A percentile compares a stretch with the other conserved stretches of the same genome.
These are phyloP conservation scores for Penicillium odoratum DNA, from an alignment of 495 filamentous ascomycete genomes.

Conservation along the genomic window DNA sequence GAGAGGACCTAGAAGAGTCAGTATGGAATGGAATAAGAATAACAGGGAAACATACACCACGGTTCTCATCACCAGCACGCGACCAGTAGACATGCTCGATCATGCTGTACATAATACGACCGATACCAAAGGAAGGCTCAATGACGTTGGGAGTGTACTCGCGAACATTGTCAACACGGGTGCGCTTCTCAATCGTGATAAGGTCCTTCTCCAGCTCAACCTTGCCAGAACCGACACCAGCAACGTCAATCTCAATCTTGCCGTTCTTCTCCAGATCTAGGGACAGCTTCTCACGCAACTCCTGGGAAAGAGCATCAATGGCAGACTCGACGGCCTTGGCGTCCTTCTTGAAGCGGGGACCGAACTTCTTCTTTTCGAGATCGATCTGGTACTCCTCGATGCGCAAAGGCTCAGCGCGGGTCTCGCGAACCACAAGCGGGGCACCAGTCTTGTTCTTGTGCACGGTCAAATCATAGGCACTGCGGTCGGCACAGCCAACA, in stretches of 20 bases:
- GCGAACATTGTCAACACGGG: constrained; percentile 64
- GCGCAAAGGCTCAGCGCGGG: constrained; percentile 62
- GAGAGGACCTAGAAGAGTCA: constrained; percentile 56
- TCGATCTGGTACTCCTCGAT: constrained; percentile 75
- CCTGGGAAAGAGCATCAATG: constrained; percentile 65
- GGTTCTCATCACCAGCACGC: constrained; percentile 60
- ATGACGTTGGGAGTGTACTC: constrained; percentile 85
- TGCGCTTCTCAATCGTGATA: constrained; percentile 69
- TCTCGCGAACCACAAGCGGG: constrained; percentile 69
- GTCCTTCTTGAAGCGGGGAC: constrained; percentile 79
- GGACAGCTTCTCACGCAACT: constrained; percentile 67
- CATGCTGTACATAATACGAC: constrained; percentile 73
- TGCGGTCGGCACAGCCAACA: constrained; percentile 81
- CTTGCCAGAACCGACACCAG: constrained; percentile 60
- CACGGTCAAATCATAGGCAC: constrained; percentile 75
- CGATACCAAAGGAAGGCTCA: constrained; percentile 84
- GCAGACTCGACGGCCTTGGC: constrained; percentile 71
- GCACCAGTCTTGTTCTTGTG: constrained; percentile 80
- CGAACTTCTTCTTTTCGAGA: constrained; percentile 82
- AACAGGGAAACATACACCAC: constrained; percentile 55
- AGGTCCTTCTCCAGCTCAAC: constrained; percentile 72
- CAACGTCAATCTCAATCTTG: constrained; percentile 66
- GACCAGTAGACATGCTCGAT: constrained; percentile 82
- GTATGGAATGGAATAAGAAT: neutral
- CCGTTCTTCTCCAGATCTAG: constrained; percentile 63